Evolutionary conservation across 768 basidiomycete genomes (phyloP), one percentile per base, ranked within the genome.

Genomic region (Agaricus blazei): DNA sequence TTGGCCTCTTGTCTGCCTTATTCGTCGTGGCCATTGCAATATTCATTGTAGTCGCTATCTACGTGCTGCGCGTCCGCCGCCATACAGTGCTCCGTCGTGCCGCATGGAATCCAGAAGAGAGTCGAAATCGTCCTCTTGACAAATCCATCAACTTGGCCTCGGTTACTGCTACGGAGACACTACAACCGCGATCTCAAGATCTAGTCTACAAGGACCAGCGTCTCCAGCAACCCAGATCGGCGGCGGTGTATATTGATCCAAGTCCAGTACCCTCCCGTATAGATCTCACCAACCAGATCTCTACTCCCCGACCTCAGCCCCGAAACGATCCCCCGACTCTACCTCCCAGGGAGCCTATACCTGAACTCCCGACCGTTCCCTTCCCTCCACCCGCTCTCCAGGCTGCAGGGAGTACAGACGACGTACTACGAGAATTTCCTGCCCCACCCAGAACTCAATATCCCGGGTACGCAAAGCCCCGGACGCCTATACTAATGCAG

Each of bases 291-390:
- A 52, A 36, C n/a, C 19, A 3, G 36, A 12, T 9, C 37, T n/a
- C 36, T 9, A 11, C 11, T 5, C 9, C 37, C 14, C 46, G 36
- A 45, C 46, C 46, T 11, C 45, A 28, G 14, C 28, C 31, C 15
- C 34, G 43, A 28, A 6, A 41, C 14, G 9, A 31, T 9, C 52
- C 52, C 14, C 52, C 37, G 3, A n/a, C 36, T 19, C 15, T 36
- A 19, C 45, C 52, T 54, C 52, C 52, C 23, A 46, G 19, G 27
- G 45, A 40, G 3, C 52, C 45, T 9, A n/a, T 54, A 4, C 52
- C 52, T n/a, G 52, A 37, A 28, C 1, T 48, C 28, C 52, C 45
- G 7, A 41, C 38, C 27, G 8, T 26, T 7, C 45, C 38, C 4
- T 12, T 28, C 19, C 23, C 27, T 24, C 19, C 14, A 24, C 27